Evolutionary conservation across 2,329 filamentous ascomycete species (phyloP).

Genomic region (Fonsecaea monophora): DNA sequence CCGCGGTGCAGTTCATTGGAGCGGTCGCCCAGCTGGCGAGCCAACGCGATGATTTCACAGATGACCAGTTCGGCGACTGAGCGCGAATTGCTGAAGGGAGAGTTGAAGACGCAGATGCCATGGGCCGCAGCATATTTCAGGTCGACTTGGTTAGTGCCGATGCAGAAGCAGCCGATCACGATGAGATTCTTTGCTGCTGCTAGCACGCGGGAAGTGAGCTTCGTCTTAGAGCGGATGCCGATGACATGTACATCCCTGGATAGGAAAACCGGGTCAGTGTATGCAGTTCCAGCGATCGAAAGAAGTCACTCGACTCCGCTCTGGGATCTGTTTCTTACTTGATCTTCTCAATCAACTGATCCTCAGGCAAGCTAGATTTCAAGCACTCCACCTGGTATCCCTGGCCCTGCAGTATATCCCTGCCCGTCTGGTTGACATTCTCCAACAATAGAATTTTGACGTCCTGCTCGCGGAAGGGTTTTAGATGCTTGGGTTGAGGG

Average conservation of each 20-base stretch:
- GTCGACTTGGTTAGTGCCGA: constrained; percentile 95
- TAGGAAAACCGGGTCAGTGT: background rate
- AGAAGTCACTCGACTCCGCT: background rate
- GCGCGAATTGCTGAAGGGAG: constrained; percentile 96
- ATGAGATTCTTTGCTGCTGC: constrained; percentile 91
- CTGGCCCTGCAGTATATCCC: constrained; percentile 79
- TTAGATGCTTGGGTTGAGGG: constrained; percentile 73
- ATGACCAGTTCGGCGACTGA: constrained; percentile 97
- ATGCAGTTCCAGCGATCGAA: background rate
- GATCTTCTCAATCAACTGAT: constrained; percentile 96
- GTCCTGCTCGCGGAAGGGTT: constrained; percentile 93
- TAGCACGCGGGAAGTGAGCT: constrained; percentile 84
- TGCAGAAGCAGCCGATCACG: constrained; percentile 97
- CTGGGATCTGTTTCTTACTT: constrained; percentile 58
- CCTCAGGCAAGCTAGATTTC: constrained; percentile 88
- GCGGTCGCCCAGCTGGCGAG: constrained; percentile 89
- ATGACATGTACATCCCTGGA: constrained; percentile 91
- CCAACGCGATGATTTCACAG: constrained; percentile 87
- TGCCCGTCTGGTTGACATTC: constrained; percentile 91
- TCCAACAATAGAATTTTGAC: constrained; percentile 96
- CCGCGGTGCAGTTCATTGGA: constrained; percentile 93
- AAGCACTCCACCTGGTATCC: constrained; percentile 95
- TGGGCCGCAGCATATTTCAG: constrained; percentile 80
- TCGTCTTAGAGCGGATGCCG: constrained; percentile 97
- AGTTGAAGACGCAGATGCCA: constrained; percentile 98